A percentile compares a stretch with the other conserved stretches of the same genome.
These are phyloP conservation scores for Aciculosporium take DNA, from an alignment of 2,329 filamentous ascomycete genomes.

Conservation along the genomic window DNA sequence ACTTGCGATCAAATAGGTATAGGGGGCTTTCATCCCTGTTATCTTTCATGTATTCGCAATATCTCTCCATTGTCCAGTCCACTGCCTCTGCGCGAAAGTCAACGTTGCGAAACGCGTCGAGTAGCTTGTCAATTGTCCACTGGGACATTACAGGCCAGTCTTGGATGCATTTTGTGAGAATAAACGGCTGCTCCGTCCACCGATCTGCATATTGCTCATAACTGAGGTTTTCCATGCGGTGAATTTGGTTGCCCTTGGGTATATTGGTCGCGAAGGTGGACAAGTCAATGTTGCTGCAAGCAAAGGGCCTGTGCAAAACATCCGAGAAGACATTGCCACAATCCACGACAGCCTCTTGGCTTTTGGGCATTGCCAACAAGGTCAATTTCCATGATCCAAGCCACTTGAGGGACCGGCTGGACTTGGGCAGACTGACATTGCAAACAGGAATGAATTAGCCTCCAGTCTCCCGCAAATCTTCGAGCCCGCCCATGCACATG, in stretches of 20 bases:
- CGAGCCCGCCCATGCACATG: background rate
- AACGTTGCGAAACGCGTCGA: conserved; percentile 47
- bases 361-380: conserved; percentile 42
- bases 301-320: conserved; percentile 76
- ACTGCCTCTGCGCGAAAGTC: conserved; percentile 84
- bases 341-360: conserved; percentile 43
- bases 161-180: conserved; percentile 69
- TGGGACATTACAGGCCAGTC: conserved; percentile 62
- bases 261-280: conserved; percentile 55
- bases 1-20: conserved; percentile 80
- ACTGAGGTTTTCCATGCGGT: conserved; percentile 52
- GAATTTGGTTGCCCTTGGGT: conserved; percentile 58
- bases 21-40: conserved; percentile 76
- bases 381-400: conserved; percentile 75
- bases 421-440: conserved; percentile 15
- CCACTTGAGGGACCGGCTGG: conserved; percentile 39
- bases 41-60: conserved; percentile 67
- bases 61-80: conserved; percentile 76
- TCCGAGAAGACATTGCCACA: conserved; percentile 81
- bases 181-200: conserved; percentile 75
- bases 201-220: conserved; percentile 57
- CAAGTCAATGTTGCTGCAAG: conserved; percentile 65
- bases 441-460: background rate
- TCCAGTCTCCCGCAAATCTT: background rate
- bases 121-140: conserved; percentile 60